Conservation (phyloP, 2,329 filamentous ascomycete species). For the Scytalidium sp. region DNA sequence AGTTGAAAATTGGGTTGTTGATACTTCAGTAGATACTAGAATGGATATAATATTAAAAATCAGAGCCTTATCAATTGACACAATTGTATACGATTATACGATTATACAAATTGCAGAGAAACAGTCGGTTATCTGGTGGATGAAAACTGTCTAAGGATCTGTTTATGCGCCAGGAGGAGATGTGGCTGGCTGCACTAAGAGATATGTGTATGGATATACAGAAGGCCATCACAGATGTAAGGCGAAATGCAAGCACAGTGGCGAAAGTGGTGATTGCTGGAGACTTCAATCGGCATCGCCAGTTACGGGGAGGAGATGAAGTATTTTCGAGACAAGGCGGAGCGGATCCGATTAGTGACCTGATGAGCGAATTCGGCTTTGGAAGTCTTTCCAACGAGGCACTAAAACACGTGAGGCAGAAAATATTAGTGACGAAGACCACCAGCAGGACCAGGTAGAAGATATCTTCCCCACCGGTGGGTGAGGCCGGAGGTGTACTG, state of each 20-base stretch:
- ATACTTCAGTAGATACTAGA: too few species aligned
- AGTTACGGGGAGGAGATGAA: slow-evolving; percentile 25
- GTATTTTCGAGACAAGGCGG: slow-evolving; percentile 32
- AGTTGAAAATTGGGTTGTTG: too few species aligned
- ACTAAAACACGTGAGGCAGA: slow-evolving; percentile 52
- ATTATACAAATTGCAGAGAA: too few species aligned
- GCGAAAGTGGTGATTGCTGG: slow-evolving; percentile 19
- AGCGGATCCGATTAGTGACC: slow-evolving; percentile 30
- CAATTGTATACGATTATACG: too few species aligned
- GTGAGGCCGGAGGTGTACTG: slow-evolving; percentile 68
- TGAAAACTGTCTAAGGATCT: too few species aligned
- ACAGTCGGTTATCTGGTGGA: too few species aligned
- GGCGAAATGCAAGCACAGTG: slow-evolving; percentile 11
- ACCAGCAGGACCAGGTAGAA: slow-evolving; percentile 66
- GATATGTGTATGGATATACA: slow-evolving; percentile 14
- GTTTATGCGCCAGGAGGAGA: slow-evolving; percentile 22
- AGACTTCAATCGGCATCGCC: slow-evolving; percentile 25
- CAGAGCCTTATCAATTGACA: too few species aligned
- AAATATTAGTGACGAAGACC: slow-evolving; percentile 65
- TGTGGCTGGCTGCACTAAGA: slow-evolving; percentile 10
- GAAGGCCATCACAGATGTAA: slow-evolving; percentile 17
- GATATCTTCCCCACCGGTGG: slow-evolving; percentile 55
- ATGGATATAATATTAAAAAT: too few species aligned
- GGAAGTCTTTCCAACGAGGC: slow-evolving; percentile 29
- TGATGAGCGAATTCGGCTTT: slow-evolving; percentile 26